Evolutionary conservation across 495 filamentous ascomycete species (phyloP).

Genomic region (Aspergillus sparsus): DNA sequence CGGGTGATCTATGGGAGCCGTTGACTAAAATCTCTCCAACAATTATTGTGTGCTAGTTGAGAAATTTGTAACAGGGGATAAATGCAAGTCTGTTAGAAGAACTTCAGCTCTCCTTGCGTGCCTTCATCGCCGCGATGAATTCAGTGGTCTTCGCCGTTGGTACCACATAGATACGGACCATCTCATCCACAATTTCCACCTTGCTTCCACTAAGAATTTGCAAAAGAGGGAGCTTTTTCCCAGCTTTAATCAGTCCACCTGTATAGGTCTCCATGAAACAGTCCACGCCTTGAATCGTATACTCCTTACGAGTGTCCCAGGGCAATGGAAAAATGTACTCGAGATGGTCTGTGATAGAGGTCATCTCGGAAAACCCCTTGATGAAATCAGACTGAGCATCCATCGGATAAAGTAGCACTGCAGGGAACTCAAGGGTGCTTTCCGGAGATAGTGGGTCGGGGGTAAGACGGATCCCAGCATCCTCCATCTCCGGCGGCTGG

Average conservation of each 20-base stretch:
- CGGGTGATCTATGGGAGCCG: too few species aligned
- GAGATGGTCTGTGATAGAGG: constrained; percentile 69
- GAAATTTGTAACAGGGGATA: too few species aligned
- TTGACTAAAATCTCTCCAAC: too few species aligned
- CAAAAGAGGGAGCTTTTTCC: constrained; percentile 76
- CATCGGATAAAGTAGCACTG: constrained; percentile 79
- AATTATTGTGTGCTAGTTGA: too few species aligned
- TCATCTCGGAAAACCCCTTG: constrained; percentile 75
- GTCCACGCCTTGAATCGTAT: constrained; percentile 65
- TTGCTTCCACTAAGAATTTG: constrained; percentile 76
- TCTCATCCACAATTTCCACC: constrained; percentile 82
- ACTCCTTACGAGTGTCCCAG: constrained; percentile 78
- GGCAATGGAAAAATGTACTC: constrained; percentile 76
- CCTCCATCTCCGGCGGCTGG: constrained; percentile 81
- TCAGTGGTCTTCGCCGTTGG: constrained; percentile 62
- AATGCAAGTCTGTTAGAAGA: too few species aligned
- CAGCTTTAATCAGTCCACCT: constrained; percentile 84
- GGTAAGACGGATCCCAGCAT: constrained; percentile 63
- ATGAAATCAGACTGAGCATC: constrained; percentile 84
- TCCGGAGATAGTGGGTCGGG: constrained; percentile 73
- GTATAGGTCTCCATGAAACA: constrained; percentile 82
- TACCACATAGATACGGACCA: constrained; percentile 79
- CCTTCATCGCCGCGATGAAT: constrained; percentile 88
- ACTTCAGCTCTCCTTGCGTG: constrained; percentile 46
- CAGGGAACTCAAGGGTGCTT: constrained; percentile 71